phyloP scores from a whole-genome alignment of 2,329 filamentous ascomycete species.

The Botrytis sinoallii region DNA sequence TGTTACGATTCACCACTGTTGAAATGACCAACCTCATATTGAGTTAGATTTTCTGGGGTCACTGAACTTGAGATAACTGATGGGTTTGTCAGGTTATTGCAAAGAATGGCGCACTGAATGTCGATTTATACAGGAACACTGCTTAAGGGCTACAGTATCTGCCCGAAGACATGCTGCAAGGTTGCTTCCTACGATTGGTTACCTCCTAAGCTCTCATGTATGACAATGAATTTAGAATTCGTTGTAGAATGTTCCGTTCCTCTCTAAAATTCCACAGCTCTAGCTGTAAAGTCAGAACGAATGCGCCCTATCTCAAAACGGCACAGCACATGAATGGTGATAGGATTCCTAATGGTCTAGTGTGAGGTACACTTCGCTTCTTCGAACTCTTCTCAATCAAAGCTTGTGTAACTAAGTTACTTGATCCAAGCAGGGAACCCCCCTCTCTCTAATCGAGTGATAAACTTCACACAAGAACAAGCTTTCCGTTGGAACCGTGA shows the following conservation, averaged over 20 bases:
- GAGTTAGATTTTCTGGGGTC: neutral
- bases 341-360: neutral
- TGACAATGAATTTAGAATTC: neutral
- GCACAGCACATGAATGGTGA: neutral
- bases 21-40: neutral
- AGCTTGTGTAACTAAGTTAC: neutral
- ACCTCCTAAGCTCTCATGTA: neutral
- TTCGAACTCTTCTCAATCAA: neutral
- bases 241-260: neutral
- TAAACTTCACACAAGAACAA: neutral
- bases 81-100: neutral
- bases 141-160: neutral
- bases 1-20: neutral
- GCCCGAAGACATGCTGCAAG: neutral
- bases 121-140: neutral
- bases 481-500: neutral
- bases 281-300: neutral
- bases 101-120: too few species aligned
- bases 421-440: neutral
- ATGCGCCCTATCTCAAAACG: neutral
- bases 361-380: neutral
- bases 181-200: neutral
- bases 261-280: neutral
- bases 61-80: neutral
- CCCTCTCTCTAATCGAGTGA: too few species aligned